phyloP scores from a whole-genome alignment of 371 early-diverging fungal genomes.

The Choanephora cucurbitarum region DNA sequence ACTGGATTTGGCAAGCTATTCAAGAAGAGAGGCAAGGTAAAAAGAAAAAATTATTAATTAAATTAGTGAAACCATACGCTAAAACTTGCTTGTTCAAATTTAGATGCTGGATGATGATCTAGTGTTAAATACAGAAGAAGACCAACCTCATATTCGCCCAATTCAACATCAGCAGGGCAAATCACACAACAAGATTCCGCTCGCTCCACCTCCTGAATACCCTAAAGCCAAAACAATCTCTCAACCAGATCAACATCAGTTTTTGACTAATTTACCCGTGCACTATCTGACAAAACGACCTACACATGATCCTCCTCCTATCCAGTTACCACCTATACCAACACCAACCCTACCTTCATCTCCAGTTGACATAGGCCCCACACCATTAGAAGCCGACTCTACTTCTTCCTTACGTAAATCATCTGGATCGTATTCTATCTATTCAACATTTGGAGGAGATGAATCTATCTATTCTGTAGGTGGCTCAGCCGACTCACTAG shows the following conservation, averaged over 20 bases:
- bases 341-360: not conserved
- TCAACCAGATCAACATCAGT: constrained; percentile 12
- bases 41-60: constrained; percentile 5
- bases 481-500: not conserved
- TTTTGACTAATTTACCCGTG: constrained; percentile 18
- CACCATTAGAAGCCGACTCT: not conserved
- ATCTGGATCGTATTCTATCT: constrained; percentile 25
- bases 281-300: constrained; percentile 18
- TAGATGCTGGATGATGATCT: not conserved
- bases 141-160: constrained; percentile 25
- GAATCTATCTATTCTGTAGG: constrained; percentile 20
- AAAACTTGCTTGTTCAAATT: not conserved
- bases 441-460: constrained; percentile 26
- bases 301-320: not conserved
- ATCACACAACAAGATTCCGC: constrained; percentile 21
- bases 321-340: not conserved
- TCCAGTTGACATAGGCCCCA: not conserved
- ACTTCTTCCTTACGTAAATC: constrained; percentile 16
- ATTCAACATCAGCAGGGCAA: constrained; percentile 10
- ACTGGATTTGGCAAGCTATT: constrained; percentile 24
- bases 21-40: constrained; percentile 27
- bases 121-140: constrained; percentile 5
- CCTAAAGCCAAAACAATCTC: constrained; percentile 5
- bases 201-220: constrained; percentile 26
- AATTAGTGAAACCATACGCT: constrained; percentile 9